Evolutionary conservation across 108 stramenopile genomes (phyloP).

Genomic region (Phaeodactylum tricornutum): DNA sequence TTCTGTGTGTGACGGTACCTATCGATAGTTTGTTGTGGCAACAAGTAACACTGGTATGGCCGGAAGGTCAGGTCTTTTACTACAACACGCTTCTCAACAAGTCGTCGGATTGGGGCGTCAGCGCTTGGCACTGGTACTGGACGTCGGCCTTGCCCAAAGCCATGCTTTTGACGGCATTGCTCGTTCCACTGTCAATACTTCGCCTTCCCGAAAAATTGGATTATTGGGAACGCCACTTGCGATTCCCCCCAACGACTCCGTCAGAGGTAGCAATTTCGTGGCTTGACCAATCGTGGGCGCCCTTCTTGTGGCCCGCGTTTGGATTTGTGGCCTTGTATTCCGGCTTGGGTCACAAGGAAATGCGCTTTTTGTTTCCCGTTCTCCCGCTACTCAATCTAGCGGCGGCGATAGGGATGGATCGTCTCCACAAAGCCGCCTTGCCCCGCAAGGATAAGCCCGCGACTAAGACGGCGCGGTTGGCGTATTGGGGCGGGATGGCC

Average conservation of each 20-base stretch:
- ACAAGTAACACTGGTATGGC: slow-evolving; percentile 86
- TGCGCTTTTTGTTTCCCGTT: slow-evolving; percentile 89
- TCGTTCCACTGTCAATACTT: slow-evolving; percentile 61
- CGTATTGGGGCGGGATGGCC: slow-evolving; percentile 21
- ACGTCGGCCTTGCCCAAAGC: slow-evolving; percentile 77
- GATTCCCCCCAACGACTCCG: not conserved
- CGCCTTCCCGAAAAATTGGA: slow-evolving; percentile 34
- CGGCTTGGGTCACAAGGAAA: slow-evolving; percentile 91
- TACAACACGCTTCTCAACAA: slow-evolving; percentile 93
- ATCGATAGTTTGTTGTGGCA: slow-evolving; percentile 88
- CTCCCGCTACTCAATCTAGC: slow-evolving; percentile 78
- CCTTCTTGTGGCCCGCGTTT: slow-evolving; percentile 46
- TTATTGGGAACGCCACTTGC: slow-evolving; percentile 6
- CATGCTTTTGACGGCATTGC: slow-evolving; percentile 50
- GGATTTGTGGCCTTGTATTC: slow-evolving; percentile 79
- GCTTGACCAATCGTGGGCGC: slow-evolving; percentile 39
- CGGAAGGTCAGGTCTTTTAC: slow-evolving; percentile 94
- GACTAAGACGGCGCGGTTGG: slow-evolving; percentile 20
- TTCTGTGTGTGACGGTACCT: slow-evolving; percentile 65
- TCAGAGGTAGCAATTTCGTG: not conserved
- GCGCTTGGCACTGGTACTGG: slow-evolving; percentile 92
- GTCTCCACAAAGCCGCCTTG: slow-evolving; percentile 36
- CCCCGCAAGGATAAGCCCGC: slow-evolving; percentile 19
- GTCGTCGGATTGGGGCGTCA: slow-evolving; percentile 90
- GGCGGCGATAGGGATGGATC: slow-evolving; percentile 65